Evolutionary conservation across 495 filamentous ascomycete genomes (phyloP).

Genomic region (Penicillium atrosanguineum): DNA sequence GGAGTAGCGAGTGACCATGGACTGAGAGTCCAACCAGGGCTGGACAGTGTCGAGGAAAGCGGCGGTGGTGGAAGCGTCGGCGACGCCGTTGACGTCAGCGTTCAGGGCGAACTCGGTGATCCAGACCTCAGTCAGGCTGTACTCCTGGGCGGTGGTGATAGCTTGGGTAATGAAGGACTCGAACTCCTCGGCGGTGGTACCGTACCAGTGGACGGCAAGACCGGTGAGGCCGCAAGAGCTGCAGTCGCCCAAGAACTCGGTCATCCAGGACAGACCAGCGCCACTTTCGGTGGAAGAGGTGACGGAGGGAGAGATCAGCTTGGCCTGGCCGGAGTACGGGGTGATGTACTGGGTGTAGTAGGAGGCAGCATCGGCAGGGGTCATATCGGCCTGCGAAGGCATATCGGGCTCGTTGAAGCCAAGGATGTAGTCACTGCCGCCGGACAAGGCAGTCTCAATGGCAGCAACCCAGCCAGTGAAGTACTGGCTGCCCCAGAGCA

Average conservation of each 20-base stretch:
- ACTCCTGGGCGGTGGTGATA: conserved; percentile 36
- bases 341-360: conserved; percentile 67
- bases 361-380: conserved; percentile 54
- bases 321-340: conserved; percentile 60
- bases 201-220: conserved; percentile 72
- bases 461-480: conserved; percentile 59
- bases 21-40: conserved; percentile 64
- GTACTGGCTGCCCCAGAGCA: conserved; percentile 63
- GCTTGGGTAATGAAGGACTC: conserved; percentile 56
- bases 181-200: conserved; percentile 50
- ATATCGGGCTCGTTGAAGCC: conserved; percentile 89
- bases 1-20: conserved; percentile 67
- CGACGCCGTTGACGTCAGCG: conserved; percentile 39
- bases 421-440: conserved; percentile 62
- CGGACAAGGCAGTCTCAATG: conserved; percentile 56
- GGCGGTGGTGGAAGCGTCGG: conserved; percentile 41
- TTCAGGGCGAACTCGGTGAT: conserved; percentile 70
- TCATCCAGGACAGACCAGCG: conserved; percentile 63
- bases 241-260: conserved; percentile 58
- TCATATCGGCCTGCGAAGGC: conserved; percentile 62
- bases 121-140: conserved; percentile 63
- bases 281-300: conserved; percentile 58
- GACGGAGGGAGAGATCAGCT: conserved; percentile 72
- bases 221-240: conserved; percentile 61
- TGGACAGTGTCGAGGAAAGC: conserved; percentile 57